A percentile compares a stretch with the other conserved stretches of the same genome.
phyloP scores from a whole-genome alignment of 1,284 basidiomycete species.

The Tylopilus orsonianus region DNA sequence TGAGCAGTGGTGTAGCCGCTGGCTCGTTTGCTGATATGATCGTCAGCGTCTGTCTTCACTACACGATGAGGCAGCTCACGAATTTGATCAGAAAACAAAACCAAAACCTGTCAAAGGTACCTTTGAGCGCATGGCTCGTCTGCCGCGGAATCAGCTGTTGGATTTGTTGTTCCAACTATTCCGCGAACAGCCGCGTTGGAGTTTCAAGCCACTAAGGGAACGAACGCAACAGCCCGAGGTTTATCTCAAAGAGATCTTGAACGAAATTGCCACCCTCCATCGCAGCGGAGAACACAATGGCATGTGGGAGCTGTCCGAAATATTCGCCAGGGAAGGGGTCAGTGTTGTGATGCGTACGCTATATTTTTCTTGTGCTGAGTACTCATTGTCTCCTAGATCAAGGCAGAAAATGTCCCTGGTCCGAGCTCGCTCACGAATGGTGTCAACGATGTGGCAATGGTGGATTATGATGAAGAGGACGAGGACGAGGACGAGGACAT shows the following conservation, averaged over 20 bases:
- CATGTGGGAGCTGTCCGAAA: constrained; percentile 67
- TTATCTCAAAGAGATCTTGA: constrained; percentile 86
- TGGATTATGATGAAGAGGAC: constrained; percentile 43
- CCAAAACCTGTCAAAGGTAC: constrained; percentile 67
- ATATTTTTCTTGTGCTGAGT: constrained; percentile 31
- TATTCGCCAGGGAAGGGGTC: constrained; percentile 65
- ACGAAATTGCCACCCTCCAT: constrained; percentile 80
- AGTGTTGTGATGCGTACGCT: constrained; percentile 24
- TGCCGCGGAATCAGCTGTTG: constrained; percentile 81
- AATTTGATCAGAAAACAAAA: constrained; percentile 47
- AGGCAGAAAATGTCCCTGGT: constrained; percentile 54
- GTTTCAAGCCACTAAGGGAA: constrained; percentile 76
- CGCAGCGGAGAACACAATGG: constrained; percentile 77
- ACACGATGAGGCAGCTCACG: neutral
- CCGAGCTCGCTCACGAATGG: constrained; percentile 33
- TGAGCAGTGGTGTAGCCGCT: constrained; percentile 58
- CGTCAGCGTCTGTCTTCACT: constrained; percentile 41
- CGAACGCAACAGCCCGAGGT: constrained; percentile 89
- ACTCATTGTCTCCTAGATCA: constrained; percentile 44
- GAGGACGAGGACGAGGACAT: constrained; percentile 45
- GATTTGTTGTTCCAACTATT: constrained; percentile 85
- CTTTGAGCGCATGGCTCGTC: constrained; percentile 80
- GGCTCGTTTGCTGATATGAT: constrained; percentile 64
- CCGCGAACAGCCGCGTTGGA: constrained; percentile 80
- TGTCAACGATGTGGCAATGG: constrained; percentile 43